Evolutionary conservation across 768 basidiomycete species (phyloP).

Genomic region (Plicaturopsis crispa): DNA sequence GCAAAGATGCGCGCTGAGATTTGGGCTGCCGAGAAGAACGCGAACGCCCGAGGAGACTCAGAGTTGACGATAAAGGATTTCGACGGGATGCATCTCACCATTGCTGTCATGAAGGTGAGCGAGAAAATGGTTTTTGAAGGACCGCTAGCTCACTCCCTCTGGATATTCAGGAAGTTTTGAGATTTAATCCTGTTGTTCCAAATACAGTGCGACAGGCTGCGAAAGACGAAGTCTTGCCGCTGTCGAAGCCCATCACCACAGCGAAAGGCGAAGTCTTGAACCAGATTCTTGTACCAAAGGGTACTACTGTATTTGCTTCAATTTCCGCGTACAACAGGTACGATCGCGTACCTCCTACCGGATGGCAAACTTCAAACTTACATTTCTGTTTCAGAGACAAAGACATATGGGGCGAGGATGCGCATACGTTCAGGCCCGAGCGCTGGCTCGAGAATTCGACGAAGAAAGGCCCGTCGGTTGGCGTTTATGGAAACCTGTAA

Average conservation of each 20-base stretch:
- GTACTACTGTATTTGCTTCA: constrained; percentile 43
- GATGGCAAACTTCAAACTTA: too few species aligned
- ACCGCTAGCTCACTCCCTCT: constrained; percentile 16
- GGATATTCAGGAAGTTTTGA: constrained; percentile 36
- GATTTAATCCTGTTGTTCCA: constrained; percentile 45
- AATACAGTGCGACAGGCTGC: constrained; percentile 44
- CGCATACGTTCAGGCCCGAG: constrained; percentile 45
- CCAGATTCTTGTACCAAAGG: constrained; percentile 41
- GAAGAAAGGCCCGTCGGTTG: constrained; percentile 32
- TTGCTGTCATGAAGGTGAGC: constrained; percentile 39
- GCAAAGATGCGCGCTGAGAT: constrained; percentile 55
- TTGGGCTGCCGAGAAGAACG: too few species aligned
- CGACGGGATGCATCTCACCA: constrained; percentile 41
- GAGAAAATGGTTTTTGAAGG: too few species aligned
- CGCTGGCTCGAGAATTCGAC: constrained; percentile 39
- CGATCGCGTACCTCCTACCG: too few species aligned
- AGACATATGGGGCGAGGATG: constrained; percentile 50
- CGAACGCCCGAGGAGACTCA: constrained; percentile 25
- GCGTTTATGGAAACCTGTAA: constrained; percentile 43
- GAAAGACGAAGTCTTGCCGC: constrained; percentile 50
- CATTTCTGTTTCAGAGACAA: too few species aligned
- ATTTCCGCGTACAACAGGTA: constrained; percentile 51
- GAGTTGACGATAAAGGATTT: constrained; percentile 40
- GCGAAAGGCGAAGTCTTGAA: constrained; percentile 33
- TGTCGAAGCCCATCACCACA: constrained; percentile 44